Evolutionary conservation across 345 rosid genomes (phyloP).

Genomic region (Arabidopsis thaliana): DNA sequence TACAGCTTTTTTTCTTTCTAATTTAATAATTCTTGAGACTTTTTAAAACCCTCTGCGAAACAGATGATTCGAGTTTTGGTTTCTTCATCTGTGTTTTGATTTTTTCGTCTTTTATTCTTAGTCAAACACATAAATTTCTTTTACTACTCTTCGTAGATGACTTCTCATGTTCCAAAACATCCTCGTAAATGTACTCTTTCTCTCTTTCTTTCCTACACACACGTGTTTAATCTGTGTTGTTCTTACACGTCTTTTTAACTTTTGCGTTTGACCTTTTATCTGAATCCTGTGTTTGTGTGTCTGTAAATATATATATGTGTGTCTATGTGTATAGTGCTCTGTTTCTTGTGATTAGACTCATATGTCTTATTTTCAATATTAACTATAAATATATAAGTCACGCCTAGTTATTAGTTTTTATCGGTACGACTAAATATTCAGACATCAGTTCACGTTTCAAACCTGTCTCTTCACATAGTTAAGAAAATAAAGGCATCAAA

Average conservation of each 20-base stretch:
- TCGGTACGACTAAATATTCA: slow-evolving; percentile 45
- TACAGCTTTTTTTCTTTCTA: not conserved
- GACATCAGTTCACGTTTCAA: slow-evolving; percentile 48
- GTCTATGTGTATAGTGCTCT: slow-evolving; percentile 6
- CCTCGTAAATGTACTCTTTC: slow-evolving; percentile 36
- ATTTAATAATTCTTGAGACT: not conserved
- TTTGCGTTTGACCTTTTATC: slow-evolving; percentile 35
- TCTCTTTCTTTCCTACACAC: slow-evolving; percentile 7
- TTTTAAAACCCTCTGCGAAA: not conserved
- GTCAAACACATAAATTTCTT: not conserved
- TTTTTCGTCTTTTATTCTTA: not conserved
- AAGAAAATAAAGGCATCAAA: slow-evolving; percentile 9
- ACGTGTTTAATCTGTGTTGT: slow-evolving; percentile 32
- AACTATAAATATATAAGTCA: not conserved
- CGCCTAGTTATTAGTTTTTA: slow-evolving; percentile 36
- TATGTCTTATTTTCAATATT: slow-evolving; percentile 25
- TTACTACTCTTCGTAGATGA: slow-evolving; percentile 20
- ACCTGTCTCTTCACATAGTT: slow-evolving; percentile 18
- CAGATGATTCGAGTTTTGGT: not conserved
- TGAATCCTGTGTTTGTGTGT: not conserved
- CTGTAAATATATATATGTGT: not conserved
- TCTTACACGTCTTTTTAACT: slow-evolving; percentile 36
- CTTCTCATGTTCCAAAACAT: slow-evolving; percentile 35
- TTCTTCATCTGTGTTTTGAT: slow-evolving; percentile 22
- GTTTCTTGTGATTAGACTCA: slow-evolving; percentile 38